phyloP scores from a whole-genome alignment of 2,329 filamentous ascomycete genomes.

The Xylaria arbuscula region DNA sequence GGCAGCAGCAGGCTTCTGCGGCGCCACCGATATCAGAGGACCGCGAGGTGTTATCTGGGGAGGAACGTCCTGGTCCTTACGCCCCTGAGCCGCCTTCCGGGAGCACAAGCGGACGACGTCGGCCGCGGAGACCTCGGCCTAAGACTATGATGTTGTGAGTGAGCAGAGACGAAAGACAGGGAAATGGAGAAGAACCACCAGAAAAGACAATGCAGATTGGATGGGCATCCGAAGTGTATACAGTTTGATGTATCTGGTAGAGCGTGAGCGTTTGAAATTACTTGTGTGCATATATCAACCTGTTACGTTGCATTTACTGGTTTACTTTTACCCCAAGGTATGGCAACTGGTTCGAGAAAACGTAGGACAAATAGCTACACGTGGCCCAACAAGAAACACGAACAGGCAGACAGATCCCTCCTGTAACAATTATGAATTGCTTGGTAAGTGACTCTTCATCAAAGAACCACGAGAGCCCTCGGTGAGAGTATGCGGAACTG shows the following conservation, averaged over 20 bases:
- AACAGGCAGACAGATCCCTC: neutral
- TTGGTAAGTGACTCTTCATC: neutral
- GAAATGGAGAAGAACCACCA: neutral
- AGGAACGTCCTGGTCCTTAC: neutral
- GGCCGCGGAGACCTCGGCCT: constrained; percentile 20
- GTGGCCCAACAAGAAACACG: neutral
- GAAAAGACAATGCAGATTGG: neutral
- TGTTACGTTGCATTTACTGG: neutral
- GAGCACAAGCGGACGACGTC: constrained; percentile 20
- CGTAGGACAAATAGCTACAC: neutral
- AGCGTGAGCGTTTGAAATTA: neutral
- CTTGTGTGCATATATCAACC: neutral
- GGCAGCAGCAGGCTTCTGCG: no score
- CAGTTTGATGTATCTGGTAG: neutral
- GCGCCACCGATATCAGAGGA: neutral
- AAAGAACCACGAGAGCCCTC: neutral
- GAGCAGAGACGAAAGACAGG: neutral
- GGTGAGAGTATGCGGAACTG: neutral
- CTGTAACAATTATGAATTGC: neutral
- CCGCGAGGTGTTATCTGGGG: neutral
- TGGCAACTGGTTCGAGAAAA: neutral
- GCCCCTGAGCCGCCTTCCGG: constrained; percentile 10
- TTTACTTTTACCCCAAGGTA: constrained; percentile 1
- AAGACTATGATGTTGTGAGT: constrained; percentile 1
- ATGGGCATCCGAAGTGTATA: neutral